Conservation (phyloP, 2,329 filamentous ascomycete species). For the Chaetomiaceae sp. region DNA sequence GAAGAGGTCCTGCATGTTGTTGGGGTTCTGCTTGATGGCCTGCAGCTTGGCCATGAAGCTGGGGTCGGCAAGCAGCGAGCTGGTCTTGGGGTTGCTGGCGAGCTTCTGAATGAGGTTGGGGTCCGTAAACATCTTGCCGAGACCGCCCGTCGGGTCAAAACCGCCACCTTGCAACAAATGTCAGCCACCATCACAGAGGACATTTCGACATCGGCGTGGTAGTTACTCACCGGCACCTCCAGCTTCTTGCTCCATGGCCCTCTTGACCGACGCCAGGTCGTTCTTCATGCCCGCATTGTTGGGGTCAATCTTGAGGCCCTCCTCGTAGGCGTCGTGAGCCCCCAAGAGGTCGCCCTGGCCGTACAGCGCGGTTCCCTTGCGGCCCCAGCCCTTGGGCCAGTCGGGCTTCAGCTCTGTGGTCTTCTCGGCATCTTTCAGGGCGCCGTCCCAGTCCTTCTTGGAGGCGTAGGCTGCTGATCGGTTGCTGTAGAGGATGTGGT, state of each 20-base stretch:
- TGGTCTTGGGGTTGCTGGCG: constrained; percentile 90
- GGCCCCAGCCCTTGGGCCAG: constrained; percentile 95
- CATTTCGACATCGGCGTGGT: background rate
- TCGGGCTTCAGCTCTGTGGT: constrained; percentile 93
- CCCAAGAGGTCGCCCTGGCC: constrained; percentile 80
- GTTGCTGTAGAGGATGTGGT: constrained; percentile 98
- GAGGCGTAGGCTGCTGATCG: constrained; percentile 85
- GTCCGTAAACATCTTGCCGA: constrained; percentile 94
- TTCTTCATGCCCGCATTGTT: constrained; percentile 90
- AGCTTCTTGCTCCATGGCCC: constrained; percentile 76
- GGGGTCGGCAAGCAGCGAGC: constrained; percentile 70
- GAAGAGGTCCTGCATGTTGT: constrained; percentile 73
- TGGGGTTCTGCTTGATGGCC: constrained; percentile 73
- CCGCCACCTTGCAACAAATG: constrained; percentile 1
- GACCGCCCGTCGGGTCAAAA: constrained; percentile 62
- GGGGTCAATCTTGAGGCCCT: constrained; percentile 89
- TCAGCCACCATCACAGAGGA: background rate
- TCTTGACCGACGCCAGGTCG: constrained; percentile 77
- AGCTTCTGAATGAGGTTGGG: constrained; percentile 87
- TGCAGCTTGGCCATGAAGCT: constrained; percentile 89
- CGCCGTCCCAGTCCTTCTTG: constrained; percentile 79
- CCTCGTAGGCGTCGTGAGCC: constrained; percentile 84
- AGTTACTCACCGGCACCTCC: constrained; percentile 20
- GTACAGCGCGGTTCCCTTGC: constrained; percentile 87
- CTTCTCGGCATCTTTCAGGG: constrained; percentile 86